Conservation (phyloP, 2,329 filamentous ascomycete genomes). For the Aspergillus eucalypticola region DNA sequence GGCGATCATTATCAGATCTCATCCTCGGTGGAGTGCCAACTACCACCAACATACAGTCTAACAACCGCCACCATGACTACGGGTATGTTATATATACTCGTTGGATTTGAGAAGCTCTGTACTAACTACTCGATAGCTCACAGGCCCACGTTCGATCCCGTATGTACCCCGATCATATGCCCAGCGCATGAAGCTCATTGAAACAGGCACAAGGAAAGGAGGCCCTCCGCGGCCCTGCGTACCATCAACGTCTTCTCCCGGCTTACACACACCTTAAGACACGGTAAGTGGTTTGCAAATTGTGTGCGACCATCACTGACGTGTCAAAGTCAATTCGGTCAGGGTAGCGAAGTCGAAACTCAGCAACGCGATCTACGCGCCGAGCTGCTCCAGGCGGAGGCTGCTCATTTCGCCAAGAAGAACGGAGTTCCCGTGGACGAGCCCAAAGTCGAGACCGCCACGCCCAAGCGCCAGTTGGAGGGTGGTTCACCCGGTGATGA, state of each 20-base stretch:
- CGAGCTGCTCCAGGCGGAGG: conserved; percentile 86
- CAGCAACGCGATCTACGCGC: conserved; percentile 77
- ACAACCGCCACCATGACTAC: conserved; percentile 41
- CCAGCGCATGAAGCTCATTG: conserved; percentile 29
- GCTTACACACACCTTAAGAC: conserved; percentile 93
- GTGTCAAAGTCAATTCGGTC: conserved; percentile 68
- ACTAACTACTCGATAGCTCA: conserved; percentile 54
- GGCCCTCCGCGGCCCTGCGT: conserved; percentile 85
- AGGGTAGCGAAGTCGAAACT: conserved; percentile 77
- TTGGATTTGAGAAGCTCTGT: neutral
- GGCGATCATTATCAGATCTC: conserved; percentile 5
- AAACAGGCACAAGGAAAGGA: conserved; percentile 86
- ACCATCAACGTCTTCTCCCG: conserved; percentile 92
- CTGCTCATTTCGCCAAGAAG: conserved; percentile 82
- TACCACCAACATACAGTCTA: neutral
- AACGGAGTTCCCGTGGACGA: conserved; percentile 62
- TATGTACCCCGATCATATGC: conserved; percentile 44
- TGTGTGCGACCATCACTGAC: conserved; percentile 13
- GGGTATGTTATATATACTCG: conserved; percentile 30
- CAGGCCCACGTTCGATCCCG: conserved; percentile 94
- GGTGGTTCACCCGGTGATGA: conserved; percentile 41
- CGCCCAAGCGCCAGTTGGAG: conserved; percentile 67
- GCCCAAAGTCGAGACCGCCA: conserved; percentile 36
- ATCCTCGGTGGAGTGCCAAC: conserved; percentile 9
- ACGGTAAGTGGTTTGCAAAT: conserved; percentile 52